A percentile compares a stretch with the other conserved stretches of the same genome.
phyloP scores from a whole-genome alignment of 1,139 yeast genomes.

The Yamadazyma atlantica region DNA sequence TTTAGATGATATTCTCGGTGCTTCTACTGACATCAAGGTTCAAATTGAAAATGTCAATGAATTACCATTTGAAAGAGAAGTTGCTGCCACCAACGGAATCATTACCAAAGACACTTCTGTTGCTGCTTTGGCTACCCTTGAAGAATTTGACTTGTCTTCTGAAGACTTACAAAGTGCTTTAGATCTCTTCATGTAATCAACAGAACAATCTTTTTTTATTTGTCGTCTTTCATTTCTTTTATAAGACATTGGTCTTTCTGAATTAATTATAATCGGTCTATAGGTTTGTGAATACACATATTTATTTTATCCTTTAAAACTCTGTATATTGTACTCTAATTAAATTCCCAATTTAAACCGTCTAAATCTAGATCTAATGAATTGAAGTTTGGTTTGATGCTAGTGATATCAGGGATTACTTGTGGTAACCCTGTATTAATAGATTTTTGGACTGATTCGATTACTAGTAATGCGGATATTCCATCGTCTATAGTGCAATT shows the following conservation, averaged over 20 bases:
- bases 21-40: constrained; percentile 14
- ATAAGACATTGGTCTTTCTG: background rate
- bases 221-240: background rate
- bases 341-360: background rate
- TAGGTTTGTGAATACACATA: constrained; percentile 1
- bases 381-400: constrained; percentile 24
- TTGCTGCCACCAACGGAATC: constrained; percentile 51
- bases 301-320: background rate
- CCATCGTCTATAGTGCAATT: constrained; percentile 41
- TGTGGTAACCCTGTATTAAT: constrained; percentile 39
- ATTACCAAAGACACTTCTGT: constrained; percentile 12
- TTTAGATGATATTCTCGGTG: constrained; percentile 17
- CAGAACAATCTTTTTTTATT: background rate
- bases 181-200: background rate
- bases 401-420: constrained; percentile 24
- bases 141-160: background rate
- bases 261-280: constrained; percentile 1
- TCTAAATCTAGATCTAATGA: constrained; percentile 15
- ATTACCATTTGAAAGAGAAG: constrained; percentile 36
- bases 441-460: constrained; percentile 38
- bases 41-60: constrained; percentile 8
- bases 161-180: constrained; percentile 2
- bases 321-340: too few species aligned
- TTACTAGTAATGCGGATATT: constrained; percentile 31
- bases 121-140: constrained; percentile 3